Base-by-base conservation (phyloP, 2,329 filamentous ascomycete genomes). In the Colletotrichum sojae region DNA sequence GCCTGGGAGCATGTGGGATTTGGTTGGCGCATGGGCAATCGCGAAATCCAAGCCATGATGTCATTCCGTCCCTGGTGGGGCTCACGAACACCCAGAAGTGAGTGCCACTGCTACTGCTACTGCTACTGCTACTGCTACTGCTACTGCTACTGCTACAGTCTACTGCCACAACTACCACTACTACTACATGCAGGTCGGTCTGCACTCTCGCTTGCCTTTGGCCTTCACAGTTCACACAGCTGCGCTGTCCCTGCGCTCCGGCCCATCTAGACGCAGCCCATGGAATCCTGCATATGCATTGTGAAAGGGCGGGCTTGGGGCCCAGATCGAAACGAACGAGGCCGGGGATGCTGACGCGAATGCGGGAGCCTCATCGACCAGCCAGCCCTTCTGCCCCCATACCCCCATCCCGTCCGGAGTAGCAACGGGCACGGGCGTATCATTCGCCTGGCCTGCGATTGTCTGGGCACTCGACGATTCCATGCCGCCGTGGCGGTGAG, bases 261-360 rank as follows among this genome's bases (percentile, higher is more conserved):
- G 54, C 40, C 40, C 16, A 49, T 60, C 49, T 60, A 66, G 66
- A 52, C 66, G 22, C n/a, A 39, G 62, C n/a, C 62, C 49, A 49
- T 66, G 61, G 66, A 60, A 62, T 61, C 56, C 5, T 45, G 51
- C 63, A 69, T 57, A 69, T 69, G 67, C 67, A 61, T 67, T 55
- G 25, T 39, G 25, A 69, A 66, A 67, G 62, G 55, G 62, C 55
- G 55, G 62, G 66, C 66, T 69, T 66, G 66, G 60, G 51, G 22
- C 25, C 65, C 48, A 52, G 62, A 61, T 69, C 62, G 55, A 67
- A 60, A 55, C 51, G 46, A 66, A 43, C 67, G 54, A 66, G 66
- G 22, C 45, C 66, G 51, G 63, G 56, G 25, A 67, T 60, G 36
- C 25, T 57, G 51, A 22, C 49, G 55, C 31, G n/a, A 45, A 51